Evolutionary conservation across 169 alveolate species (phyloP).

Genomic region (Eimeria necatrix): DNA sequence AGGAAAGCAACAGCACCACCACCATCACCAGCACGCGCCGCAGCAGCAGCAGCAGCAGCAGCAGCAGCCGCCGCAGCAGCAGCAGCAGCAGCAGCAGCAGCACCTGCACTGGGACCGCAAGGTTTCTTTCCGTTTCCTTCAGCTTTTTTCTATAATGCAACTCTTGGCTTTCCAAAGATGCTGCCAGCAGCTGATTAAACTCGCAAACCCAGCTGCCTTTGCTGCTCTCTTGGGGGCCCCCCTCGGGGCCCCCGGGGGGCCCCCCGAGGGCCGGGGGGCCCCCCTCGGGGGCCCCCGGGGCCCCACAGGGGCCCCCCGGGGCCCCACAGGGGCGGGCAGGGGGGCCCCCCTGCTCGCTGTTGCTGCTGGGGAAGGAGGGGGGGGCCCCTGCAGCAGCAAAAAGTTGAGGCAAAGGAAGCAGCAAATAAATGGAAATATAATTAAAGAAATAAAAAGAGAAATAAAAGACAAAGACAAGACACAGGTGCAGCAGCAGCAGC

Average conservation of each 20-base stretch:
- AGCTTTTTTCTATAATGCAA: constrained; percentile 39
- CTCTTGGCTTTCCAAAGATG: constrained; percentile 67
- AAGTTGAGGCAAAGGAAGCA: not conserved
- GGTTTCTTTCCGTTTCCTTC: not conserved
- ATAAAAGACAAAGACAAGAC: not conserved
- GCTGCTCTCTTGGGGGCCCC: not conserved
- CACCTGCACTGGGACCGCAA: not conserved
- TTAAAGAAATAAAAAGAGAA: not conserved
- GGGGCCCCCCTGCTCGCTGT: too few relatives aligned
- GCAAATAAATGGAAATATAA: not conserved
- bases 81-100: not conserved
- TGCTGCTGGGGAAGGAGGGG: too few relatives aligned
- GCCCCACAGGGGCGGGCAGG: not conserved
- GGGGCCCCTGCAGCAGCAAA: not conserved
- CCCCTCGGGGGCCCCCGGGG: constrained; percentile 16
- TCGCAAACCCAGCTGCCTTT: constrained; percentile 68
- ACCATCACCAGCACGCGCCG: too few relatives aligned
- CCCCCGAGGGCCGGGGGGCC: too few relatives aligned
- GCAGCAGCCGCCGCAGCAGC: not conserved
- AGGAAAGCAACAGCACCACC: too few relatives aligned
- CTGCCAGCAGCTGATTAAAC: constrained; percentile 77
- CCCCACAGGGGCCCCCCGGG: not conserved
- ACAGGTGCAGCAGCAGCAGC: not conserved
- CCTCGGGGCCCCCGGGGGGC: constrained; percentile 13
- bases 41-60: not conserved